Percentiles rank a stretch among this genome's conserved stretches.
These are phyloP conservation scores for Manihot esculenta DNA, from an alignment of 441 rosid species.

Conservation along the genomic window DNA sequence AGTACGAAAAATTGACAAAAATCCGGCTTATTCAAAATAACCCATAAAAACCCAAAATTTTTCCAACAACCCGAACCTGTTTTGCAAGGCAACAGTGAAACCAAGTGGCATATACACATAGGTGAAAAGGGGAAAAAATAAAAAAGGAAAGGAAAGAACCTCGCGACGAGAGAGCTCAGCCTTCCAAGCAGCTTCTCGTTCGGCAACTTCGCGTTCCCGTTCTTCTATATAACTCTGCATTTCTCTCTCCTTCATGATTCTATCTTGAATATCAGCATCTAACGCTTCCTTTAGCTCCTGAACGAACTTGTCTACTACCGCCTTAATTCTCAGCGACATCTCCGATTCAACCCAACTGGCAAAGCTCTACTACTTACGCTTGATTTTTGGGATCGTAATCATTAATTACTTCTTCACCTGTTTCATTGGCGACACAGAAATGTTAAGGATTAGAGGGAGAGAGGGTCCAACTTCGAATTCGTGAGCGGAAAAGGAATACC, in stretches of 20 bases:
- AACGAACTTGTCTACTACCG: slow-evolving; percentile 94
- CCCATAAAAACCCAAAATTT: not conserved
- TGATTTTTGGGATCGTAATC: too few species aligned
- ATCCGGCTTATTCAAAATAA: not conserved
- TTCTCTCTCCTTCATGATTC: slow-evolving; percentile 98
- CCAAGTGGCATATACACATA: not conserved
- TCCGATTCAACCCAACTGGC: not conserved
- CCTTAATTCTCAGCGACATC: slow-evolving; percentile 88
- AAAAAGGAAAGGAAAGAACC: slow-evolving; percentile 30
- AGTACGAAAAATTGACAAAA: not conserved
- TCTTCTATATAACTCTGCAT: slow-evolving; percentile 99
- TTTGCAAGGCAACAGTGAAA: not conserved
- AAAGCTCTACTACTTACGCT: too few species aligned
- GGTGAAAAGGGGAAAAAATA: not conserved
- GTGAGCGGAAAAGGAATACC: too few species aligned
- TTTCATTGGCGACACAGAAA: too few species aligned
- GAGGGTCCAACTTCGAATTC: too few species aligned
- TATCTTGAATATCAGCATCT: slow-evolving; percentile 92
- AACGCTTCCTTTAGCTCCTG: slow-evolving; percentile 94
- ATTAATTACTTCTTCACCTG: too few species aligned
- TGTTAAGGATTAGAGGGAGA: too few species aligned
- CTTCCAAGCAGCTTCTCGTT: slow-evolving; percentile 99
- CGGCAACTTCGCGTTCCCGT: slow-evolving; percentile 99
- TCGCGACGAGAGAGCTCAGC: slow-evolving; percentile 99
- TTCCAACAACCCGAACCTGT: not conserved